Percentiles rank a stretch among this genome's conserved stretches.
Evolutionary conservation across 2,329 filamentous ascomycete genomes (phyloP).

Genomic region (Ceratocystis huliohia): DNA sequence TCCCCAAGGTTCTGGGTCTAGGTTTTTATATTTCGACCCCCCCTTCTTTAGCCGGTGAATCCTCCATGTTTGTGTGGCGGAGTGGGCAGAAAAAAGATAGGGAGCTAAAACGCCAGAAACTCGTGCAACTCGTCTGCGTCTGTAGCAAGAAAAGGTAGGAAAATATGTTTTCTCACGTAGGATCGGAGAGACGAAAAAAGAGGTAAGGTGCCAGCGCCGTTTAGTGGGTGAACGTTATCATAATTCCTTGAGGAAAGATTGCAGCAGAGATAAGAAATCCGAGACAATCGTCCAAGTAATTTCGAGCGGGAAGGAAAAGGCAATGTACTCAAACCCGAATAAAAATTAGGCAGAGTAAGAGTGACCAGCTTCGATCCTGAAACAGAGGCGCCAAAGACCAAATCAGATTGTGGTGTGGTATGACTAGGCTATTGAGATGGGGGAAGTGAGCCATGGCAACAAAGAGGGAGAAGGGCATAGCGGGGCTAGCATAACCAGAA

Average conservation of each 20-base stretch:
- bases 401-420: not conserved
- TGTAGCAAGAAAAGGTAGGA: not conserved
- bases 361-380: not conserved
- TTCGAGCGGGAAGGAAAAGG: not conserved
- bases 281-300: not conserved
- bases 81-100: constrained; percentile 6
- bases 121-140: constrained; percentile 9
- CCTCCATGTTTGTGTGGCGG: constrained; percentile 10
- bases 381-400: not conserved
- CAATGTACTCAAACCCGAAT: not conserved
- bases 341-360: not conserved
- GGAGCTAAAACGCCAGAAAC: constrained; percentile 5
- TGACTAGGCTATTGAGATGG: not conserved
- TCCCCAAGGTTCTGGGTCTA: constrained; percentile 9
- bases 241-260: not conserved
- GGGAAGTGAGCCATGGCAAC: not conserved
- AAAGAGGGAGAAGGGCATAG: not conserved
- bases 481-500: not conserved
- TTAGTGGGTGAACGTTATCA: not conserved
- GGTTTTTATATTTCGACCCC: constrained; percentile 8
- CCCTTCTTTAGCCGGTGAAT: constrained; percentile 3
- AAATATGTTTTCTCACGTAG: not conserved
- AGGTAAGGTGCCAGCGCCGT: not conserved
- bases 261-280: constrained; percentile 1
- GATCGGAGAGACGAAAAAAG: not conserved